phyloP scores from a whole-genome alignment of 2,329 filamentous ascomycete species.

The Aspergillus sp. region DNA sequence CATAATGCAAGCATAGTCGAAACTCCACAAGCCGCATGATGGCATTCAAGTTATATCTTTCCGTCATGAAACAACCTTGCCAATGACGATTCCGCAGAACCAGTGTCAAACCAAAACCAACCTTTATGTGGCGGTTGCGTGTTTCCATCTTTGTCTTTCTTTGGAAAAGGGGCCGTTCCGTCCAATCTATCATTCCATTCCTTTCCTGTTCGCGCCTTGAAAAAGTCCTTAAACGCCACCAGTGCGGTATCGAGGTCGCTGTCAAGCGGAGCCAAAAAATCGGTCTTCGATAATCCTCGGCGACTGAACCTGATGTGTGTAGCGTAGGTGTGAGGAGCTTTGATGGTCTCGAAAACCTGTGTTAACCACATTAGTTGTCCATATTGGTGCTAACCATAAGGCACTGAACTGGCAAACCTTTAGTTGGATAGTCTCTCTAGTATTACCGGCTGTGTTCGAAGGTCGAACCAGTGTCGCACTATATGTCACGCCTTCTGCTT shows the following conservation, averaged over 20 bases:
- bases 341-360: slow-evolving; percentile 68
- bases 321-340: slow-evolving; percentile 60
- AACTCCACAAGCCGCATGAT: neutral
- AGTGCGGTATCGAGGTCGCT: slow-evolving; percentile 45
- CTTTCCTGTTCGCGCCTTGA: slow-evolving; percentile 57
- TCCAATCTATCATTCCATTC: slow-evolving; percentile 54
- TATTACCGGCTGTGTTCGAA: slow-evolving; percentile 46
- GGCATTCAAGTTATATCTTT: neutral
- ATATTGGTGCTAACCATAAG: neutral
- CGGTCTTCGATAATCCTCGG: slow-evolving; percentile 27
- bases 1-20: neutral
- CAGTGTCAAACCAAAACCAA: slow-evolving; percentile 32
- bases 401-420: slow-evolving; percentile 49
- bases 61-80: slow-evolving; percentile 18
- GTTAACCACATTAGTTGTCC: neutral
- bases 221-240: slow-evolving; percentile 56
- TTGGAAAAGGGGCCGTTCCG: slow-evolving; percentile 18
- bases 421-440: slow-evolving; percentile 60
- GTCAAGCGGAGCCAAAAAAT: slow-evolving; percentile 34
- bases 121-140: slow-evolving; percentile 27
- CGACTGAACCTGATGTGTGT: slow-evolving; percentile 54
- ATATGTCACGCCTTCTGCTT: slow-evolving; percentile 60
- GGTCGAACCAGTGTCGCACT: slow-evolving; percentile 59
- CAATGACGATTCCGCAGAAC: slow-evolving; percentile 19
- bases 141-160: slow-evolving; percentile 25